Base-by-base conservation (phyloP, 352 stramenopile genomes). In the Bremia lactucae region DNA sequence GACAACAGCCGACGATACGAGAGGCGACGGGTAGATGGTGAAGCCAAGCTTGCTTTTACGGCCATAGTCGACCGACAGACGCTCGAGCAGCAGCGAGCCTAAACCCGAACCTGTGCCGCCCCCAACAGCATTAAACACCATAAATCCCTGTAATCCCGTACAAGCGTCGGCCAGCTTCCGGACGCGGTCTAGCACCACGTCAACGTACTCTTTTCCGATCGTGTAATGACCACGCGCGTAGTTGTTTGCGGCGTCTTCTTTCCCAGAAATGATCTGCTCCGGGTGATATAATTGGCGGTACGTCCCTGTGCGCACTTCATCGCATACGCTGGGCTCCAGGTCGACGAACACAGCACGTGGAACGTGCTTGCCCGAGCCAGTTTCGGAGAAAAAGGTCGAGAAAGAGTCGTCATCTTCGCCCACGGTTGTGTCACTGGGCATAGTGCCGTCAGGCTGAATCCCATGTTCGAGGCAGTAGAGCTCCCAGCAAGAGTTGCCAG, bases 1-100 rank as follows among this genome's bases (percentile, higher is more conserved):
- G 9, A 99, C 95, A 25, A 98, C 95, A 25, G 95, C 89, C 36
- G 91, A 97, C 3, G 92, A 59, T 33, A 59, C 43, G 4, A 43
- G 35, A 2, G 95, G 95, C 31, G 94, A 97, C 24, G 95, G 96
- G 64, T 96, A 98, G 41, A 99, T 95, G 20, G 94, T 95, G 65
- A 98, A 99, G 13, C 90, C 97, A 20, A 98, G 81, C 77, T 98
- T 98, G 43, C 89, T 97, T 76, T 98, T 98, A 62, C 93, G 88
- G 29, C 92, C 92, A 65, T 98, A 98, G 68, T 99, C 95, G 36
- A 98, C 94, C 10, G 83, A 96, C 11, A 99, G 68, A 48, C 94
- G 87, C 63, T 98, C 93, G 6, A 99, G 81, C 42, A 99, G 70
- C 36, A 98, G 80, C 23, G 94, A 95, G 50, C 96, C 96, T 6